phyloP scores from a whole-genome alignment of 2,329 filamentous ascomycete species.

The Thermomyces lanuginosus region DNA sequence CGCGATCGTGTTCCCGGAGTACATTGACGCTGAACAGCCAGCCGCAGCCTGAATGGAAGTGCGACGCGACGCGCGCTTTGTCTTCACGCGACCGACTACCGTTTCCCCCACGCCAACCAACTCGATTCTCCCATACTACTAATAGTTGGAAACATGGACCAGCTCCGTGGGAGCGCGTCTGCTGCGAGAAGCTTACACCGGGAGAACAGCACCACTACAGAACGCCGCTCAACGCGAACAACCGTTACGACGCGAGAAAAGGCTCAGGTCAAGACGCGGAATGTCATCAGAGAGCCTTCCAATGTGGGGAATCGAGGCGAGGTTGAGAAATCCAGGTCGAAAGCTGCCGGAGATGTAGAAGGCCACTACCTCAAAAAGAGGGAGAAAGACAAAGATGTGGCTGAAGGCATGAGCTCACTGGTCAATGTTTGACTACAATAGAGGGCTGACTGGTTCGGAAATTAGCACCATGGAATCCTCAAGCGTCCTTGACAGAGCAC shows the following conservation, averaged over 20 bases:
- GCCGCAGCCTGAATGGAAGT: too few relatives aligned
- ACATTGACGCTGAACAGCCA: too few relatives aligned
- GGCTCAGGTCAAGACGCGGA: conserved; percentile 42
- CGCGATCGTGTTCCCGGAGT: too few relatives aligned
- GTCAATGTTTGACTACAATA: conserved; percentile 1
- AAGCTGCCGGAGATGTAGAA: conserved; percentile 15
- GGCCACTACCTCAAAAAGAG: conserved; percentile 11
- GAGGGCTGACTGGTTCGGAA: too few relatives aligned
- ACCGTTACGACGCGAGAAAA: conserved; percentile 48
- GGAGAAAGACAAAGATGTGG: conserved; percentile 18
- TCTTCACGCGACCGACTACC: too few relatives aligned
- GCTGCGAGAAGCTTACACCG: conserved; percentile 19
- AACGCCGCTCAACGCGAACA: conserved; percentile 25
- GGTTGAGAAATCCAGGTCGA: conserved; percentile 18
- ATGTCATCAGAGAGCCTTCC: conserved; percentile 34
- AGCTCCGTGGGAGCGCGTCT: conserved; percentile 15
- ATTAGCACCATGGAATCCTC: conserved; percentile 54
- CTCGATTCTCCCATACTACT: too few relatives aligned
- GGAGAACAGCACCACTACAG: conserved; percentile 20
- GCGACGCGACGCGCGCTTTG: too few relatives aligned
- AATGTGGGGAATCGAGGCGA: conserved; percentile 19
- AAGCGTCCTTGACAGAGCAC: conserved; percentile 56
- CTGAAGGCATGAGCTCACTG: conserved; percentile 14
- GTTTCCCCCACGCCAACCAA: too few relatives aligned
- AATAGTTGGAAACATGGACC: conserved; percentile 16